These are phyloP conservation scores for Pilasporangium apinafurcum DNA, from an alignment of 352 stramenopile genomes.

Conservation along the genomic window DNA sequence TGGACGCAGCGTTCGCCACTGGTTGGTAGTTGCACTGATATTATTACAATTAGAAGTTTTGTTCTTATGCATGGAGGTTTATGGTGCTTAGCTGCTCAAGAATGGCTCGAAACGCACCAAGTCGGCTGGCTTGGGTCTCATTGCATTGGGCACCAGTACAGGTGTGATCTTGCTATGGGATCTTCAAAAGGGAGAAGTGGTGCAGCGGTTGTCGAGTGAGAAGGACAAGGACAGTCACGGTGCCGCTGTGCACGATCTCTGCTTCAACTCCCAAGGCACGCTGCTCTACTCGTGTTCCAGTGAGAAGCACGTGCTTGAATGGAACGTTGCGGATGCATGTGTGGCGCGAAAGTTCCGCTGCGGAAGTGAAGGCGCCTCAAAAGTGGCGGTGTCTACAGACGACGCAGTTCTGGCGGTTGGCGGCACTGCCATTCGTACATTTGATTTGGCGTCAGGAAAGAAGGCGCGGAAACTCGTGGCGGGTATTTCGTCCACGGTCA, in stretches of 20 bases:
- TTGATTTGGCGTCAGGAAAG: slow-evolving; percentile 73
- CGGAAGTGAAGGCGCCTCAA: slow-evolving; percentile 45
- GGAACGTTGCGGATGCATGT: slow-evolving; percentile 45
- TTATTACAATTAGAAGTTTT: too few relatives aligned
- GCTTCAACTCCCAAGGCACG: slow-evolving; percentile 65
- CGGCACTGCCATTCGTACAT: slow-evolving; percentile 58
- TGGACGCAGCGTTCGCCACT: slow-evolving; percentile 47
- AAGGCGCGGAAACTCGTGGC: slow-evolving; percentile 72
- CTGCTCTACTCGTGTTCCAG: slow-evolving; percentile 60
- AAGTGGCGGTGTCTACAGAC: slow-evolving; percentile 53
- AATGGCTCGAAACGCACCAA: slow-evolving; percentile 44
- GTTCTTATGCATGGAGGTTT: too few relatives aligned
- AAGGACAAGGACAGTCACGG: slow-evolving; percentile 34
- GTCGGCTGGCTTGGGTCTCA: slow-evolving; percentile 27
- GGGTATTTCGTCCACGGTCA: slow-evolving; percentile 64
- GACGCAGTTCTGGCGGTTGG: slow-evolving; percentile 63
- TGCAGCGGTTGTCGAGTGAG: slow-evolving; percentile 44
- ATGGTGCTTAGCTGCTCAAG: too few relatives aligned
- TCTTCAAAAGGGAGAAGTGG: slow-evolving; percentile 57
- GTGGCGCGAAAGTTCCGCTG: slow-evolving; percentile 63
- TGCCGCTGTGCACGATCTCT: slow-evolving; percentile 48
- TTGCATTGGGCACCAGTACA: slow-evolving; percentile 69
- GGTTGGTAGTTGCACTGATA: slow-evolving; percentile 2
- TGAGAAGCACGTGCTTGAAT: slow-evolving; percentile 79
- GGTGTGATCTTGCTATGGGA: slow-evolving; percentile 70